These are phyloP conservation scores for Colletotrichum sp. DNA, from an alignment of 2,329 filamentous ascomycete genomes.

Conservation along the genomic window DNA sequence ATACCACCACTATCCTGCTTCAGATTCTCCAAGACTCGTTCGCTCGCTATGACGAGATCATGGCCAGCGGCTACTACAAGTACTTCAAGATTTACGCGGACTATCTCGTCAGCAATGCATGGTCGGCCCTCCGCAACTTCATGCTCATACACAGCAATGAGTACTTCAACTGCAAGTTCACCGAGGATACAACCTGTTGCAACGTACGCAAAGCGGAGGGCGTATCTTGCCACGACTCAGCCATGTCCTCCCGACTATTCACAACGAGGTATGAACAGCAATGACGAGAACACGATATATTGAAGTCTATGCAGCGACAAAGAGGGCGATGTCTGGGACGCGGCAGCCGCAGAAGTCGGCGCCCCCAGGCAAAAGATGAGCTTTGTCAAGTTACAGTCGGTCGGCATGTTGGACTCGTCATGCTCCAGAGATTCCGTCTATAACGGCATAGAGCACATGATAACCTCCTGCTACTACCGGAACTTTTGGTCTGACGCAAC, in stretches of 20 bases:
- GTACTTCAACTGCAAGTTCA: not conserved
- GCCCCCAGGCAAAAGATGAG: not conserved
- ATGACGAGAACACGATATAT: not conserved
- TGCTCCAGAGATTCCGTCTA: not conserved
- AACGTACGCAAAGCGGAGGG: not conserved
- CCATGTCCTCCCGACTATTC: accelerated
- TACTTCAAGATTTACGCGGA: not conserved
- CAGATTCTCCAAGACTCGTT: not conserved
- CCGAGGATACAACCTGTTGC: not conserved
- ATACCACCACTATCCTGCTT: accelerated
- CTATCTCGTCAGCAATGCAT: not conserved
- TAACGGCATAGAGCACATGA: not conserved
- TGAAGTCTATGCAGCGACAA: not conserved
- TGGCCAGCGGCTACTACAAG: not conserved
- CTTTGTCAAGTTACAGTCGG: not conserved
- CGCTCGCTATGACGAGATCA: not conserved
- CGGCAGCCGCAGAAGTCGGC: not conserved
- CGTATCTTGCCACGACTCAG: not conserved
- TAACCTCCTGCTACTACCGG: not conserved
- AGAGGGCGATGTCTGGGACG: not conserved
- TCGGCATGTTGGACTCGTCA: not conserved
- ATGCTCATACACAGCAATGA: not conserved
- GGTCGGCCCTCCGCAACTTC: not conserved
- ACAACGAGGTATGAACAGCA: not conserved
- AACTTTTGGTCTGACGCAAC: not conserved